These are phyloP conservation scores for Luffa acutangula DNA, from an alignment of 306 rosid species.

Conservation along the genomic window DNA sequence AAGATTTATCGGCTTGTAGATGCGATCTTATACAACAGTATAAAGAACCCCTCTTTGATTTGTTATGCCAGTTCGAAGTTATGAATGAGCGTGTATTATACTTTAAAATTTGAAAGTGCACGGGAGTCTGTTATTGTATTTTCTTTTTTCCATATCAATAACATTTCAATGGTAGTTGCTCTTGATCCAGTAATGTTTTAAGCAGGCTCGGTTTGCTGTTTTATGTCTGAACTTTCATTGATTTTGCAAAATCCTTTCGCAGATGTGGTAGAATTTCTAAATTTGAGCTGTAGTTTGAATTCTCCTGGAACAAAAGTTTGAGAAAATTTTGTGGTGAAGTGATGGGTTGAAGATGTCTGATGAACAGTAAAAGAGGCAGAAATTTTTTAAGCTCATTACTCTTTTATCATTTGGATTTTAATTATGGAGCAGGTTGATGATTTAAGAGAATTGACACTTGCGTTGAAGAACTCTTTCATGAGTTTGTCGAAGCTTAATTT, in stretches of 20 bases:
- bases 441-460: neutral
- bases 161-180: neutral
- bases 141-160: neutral
- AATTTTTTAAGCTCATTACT: neutral
- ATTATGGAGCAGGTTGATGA: neutral
- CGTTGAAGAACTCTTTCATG: neutral
- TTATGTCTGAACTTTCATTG: neutral
- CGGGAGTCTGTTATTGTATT: neutral
- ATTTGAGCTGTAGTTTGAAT: neutral
- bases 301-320: neutral
- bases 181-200: neutral
- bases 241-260: neutral
- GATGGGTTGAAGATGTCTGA: neutral
- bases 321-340: neutral
- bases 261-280: neutral
- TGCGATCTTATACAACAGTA: neutral
- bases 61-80: neutral
- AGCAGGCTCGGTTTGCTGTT: neutral
- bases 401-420: neutral
- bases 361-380: neutral
- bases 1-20: neutral
- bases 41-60: neutral
- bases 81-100: neutral
- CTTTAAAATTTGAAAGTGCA: neutral
- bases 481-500: neutral